Percentiles rank a stretch among this genome's conserved stretches.
phyloP scores from a whole-genome alignment of 306 rosid species.

The Clitoria ternatea region DNA sequence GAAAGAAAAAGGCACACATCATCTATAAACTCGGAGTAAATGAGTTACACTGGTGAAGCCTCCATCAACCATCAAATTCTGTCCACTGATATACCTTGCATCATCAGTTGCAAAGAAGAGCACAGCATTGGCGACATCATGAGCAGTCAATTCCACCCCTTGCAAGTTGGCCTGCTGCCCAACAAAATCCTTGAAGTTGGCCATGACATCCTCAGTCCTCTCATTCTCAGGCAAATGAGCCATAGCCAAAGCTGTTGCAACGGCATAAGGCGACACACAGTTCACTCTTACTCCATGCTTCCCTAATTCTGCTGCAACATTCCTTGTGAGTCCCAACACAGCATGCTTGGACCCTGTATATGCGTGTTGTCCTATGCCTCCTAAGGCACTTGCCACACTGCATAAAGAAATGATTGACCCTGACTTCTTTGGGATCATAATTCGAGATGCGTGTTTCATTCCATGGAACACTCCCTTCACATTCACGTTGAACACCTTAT shows the following conservation, averaged over 20 bases:
- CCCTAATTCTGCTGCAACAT: slow-evolving; percentile 83
- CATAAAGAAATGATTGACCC: slow-evolving; percentile 74
- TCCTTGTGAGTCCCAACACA: slow-evolving; percentile 70
- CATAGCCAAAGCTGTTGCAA: slow-evolving; percentile 53
- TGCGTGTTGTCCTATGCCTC: slow-evolving; percentile 61
- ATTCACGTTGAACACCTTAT: slow-evolving; percentile 65
- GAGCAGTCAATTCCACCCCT: slow-evolving; percentile 53
- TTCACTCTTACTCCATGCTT: slow-evolving; percentile 54
- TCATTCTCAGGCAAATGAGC: slow-evolving; percentile 66
- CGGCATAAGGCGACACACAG: slow-evolving; percentile 62
- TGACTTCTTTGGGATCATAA: slow-evolving; percentile 59
- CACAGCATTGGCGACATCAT: slow-evolving; percentile 82
- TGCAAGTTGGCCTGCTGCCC: slow-evolving; percentile 59
- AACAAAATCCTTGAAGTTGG: slow-evolving; percentile 34
- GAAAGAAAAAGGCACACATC: slow-evolving; percentile 33
- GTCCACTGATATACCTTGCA: slow-evolving; percentile 63
- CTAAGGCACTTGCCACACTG: slow-evolving; percentile 50
- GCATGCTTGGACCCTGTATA: slow-evolving; percentile 86
- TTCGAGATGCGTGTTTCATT: slow-evolving; percentile 72
- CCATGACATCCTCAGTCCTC: slow-evolving; percentile 54
- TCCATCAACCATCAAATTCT: slow-evolving; percentile 74
- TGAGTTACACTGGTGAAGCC: slow-evolving; percentile 58
- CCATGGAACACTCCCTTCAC: slow-evolving; percentile 84
- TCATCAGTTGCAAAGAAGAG: slow-evolving; percentile 87
- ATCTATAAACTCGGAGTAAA: slow-evolving; percentile 51